Percentiles rank a stretch among this genome's conserved stretches.
These are phyloP conservation scores for Penicillium ochrochloron DNA, from an alignment of 495 filamentous ascomycete genomes.

Conservation along the genomic window DNA sequence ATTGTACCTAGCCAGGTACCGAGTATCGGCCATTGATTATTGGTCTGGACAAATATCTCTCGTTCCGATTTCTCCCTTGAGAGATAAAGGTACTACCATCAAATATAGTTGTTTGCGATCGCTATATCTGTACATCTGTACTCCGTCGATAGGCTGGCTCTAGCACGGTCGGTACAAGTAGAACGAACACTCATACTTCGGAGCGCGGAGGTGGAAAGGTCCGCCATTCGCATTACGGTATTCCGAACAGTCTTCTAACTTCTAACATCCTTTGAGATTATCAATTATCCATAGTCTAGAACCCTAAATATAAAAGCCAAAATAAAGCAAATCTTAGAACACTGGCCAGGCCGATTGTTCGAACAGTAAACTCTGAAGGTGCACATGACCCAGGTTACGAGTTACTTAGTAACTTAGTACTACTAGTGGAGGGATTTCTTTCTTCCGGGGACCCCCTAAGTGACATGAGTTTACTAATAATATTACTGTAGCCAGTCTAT, in stretches of 20 bases:
- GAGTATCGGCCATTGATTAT: constrained; percentile 1
- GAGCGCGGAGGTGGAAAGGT: background rate
- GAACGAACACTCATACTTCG: background rate
- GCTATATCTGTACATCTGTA: background rate
- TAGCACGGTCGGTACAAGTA: background rate
- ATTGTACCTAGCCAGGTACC: background rate
- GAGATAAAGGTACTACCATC: background rate
- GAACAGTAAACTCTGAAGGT: no score
- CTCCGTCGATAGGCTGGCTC: background rate
- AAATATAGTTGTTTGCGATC: background rate
- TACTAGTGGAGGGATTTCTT: constrained; percentile 20
- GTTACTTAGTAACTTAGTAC: no score
- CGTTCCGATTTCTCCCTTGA: background rate
- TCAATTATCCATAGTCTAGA: background rate
- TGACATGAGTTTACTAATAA: background rate
- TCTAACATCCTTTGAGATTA: background rate
- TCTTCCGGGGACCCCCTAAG: constrained; percentile 13
- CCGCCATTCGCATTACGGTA: background rate
- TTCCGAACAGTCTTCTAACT: background rate
- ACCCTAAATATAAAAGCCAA: background rate
- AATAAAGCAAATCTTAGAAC: background rate
- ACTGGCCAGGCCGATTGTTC: background rate
- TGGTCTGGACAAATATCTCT: constrained; percentile 2
- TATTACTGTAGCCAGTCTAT: background rate
- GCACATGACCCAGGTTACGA: background rate